Conservation (phyloP, 2,329 filamentous ascomycete species). For the Verticillium isaacii region DNA sequence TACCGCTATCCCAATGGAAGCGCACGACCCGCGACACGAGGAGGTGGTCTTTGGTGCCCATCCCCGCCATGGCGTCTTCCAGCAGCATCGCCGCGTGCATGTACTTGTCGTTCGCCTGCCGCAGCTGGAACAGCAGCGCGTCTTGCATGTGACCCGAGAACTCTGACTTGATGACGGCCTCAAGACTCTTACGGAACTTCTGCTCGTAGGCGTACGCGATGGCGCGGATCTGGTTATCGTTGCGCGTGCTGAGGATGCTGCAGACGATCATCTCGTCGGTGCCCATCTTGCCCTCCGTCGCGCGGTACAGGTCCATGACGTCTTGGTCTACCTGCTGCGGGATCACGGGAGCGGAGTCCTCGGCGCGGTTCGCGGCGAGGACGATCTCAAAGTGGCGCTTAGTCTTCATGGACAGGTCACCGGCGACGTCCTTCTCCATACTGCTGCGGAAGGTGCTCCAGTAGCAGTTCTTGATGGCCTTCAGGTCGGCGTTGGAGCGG, state of each 20-base stretch:
- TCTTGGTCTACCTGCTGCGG: conserved; percentile 72
- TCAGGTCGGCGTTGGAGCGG: conserved; percentile 81
- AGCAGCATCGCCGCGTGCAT: conserved; percentile 77
- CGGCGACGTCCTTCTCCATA: conserved; percentile 68
- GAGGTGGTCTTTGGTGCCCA: conserved; percentile 81
- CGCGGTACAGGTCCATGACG: conserved; percentile 69
- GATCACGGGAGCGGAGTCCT: conserved; percentile 71
- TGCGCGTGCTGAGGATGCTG: conserved; percentile 69
- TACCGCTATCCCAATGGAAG: conserved; percentile 74
- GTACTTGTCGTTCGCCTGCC: conserved; percentile 71
- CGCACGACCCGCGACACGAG: conserved; percentile 75
- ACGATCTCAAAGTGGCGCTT: conserved; percentile 82
- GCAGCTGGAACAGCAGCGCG: conserved; percentile 75
- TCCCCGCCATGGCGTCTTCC: conserved; percentile 82
- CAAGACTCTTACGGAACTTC: conserved; percentile 66
- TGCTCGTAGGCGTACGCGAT: conserved; percentile 71
- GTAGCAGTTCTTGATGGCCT: conserved; percentile 80
- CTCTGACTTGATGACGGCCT: conserved; percentile 70
- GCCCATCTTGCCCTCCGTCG: conserved; percentile 67
- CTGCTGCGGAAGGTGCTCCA: conserved; percentile 58
- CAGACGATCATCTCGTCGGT: conserved; percentile 76
- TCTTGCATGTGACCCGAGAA: conserved; percentile 93
- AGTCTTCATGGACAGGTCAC: conserved; percentile 82
- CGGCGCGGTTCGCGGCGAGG: conserved; percentile 65
- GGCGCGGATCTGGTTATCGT: conserved; percentile 78